These are phyloP conservation scores for Kappamyces sp. DNA, from an alignment of 192 early-diverging fungal genomes.

Conservation along the genomic window DNA sequence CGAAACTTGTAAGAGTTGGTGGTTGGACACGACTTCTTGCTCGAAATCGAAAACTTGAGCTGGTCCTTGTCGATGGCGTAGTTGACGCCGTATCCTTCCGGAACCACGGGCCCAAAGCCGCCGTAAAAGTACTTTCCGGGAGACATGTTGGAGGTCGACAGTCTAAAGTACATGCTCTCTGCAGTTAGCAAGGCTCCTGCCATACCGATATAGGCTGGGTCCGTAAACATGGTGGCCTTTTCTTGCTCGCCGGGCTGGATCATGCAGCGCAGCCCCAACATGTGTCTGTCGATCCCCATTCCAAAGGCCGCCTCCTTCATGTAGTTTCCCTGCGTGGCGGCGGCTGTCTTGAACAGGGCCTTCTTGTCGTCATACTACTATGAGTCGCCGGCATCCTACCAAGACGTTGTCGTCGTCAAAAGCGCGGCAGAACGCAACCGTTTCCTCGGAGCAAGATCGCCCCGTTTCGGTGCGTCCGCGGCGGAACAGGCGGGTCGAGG, in stretches of 20 bases:
- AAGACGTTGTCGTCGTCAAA: constrained; percentile 66
- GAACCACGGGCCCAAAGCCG: constrained; percentile 50
- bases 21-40: constrained; percentile 32
- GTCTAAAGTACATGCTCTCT: constrained; percentile 66
- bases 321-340: constrained; percentile 59
- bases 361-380: constrained; percentile 42
- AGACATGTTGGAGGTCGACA: constrained; percentile 73
- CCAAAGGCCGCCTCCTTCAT: constrained; percentile 73
- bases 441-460: constrained; percentile 71
- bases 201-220: constrained; percentile 61
- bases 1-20: constrained; percentile 53
- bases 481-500: constrained; percentile 45
- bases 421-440: constrained; percentile 65
- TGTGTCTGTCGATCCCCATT: constrained; percentile 85
- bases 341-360: constrained; percentile 27
- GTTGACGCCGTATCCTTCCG: constrained; percentile 50
- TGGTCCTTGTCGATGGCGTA: constrained; percentile 54
- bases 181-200: too few species aligned
- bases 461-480: constrained; percentile 93
- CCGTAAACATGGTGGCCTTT: constrained; percentile 64
- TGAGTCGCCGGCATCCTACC: constrained; percentile 21
- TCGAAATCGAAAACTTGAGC: constrained; percentile 57
- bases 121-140: constrained; percentile 46
- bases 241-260: constrained; percentile 57
- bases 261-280: constrained; percentile 75